phyloP scores from a whole-genome alignment of 306 rosid genomes.

The Fagus sylvatica region DNA sequence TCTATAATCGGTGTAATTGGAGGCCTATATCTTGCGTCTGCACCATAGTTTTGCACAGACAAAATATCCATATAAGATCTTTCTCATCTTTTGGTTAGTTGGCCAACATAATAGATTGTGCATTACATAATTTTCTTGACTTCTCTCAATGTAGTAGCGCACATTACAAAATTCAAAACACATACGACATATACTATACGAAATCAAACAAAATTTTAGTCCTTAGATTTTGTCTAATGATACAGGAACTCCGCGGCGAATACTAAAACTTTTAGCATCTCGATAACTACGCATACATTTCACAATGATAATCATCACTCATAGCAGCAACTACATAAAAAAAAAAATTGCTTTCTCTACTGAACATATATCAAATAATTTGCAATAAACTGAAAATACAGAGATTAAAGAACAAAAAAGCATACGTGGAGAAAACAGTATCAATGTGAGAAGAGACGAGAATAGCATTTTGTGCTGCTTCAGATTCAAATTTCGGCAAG shows the following conservation, averaged over 20 bases:
- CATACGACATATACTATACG: background rate
- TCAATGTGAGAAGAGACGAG: conserved; percentile 96
- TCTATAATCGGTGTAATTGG: too few species aligned
- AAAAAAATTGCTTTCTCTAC: background rate
- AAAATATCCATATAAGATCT: background rate
- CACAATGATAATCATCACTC: background rate
- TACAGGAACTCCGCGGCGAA: background rate
- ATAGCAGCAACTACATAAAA: background rate
- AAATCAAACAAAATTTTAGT: background rate
- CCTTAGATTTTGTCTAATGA: background rate
- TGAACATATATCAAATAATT: background rate
- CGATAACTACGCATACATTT: background rate
- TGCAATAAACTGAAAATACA: conserved; percentile 13
- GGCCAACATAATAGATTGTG: background rate
- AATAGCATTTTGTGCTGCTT: conserved; percentile 73
- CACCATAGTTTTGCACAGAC: too few species aligned
- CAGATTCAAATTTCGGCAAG: conserved; percentile 70
- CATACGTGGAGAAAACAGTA: conserved; percentile 91
- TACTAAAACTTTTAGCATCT: background rate
- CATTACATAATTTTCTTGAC: background rate
- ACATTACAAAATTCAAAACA: background rate
- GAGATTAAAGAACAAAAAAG: conserved; percentile 33
- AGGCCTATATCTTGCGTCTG: too few species aligned
- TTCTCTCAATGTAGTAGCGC: background rate
- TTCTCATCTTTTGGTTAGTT: background rate